Evolutionary conservation across 1,284 basidiomycete genomes (phyloP).

Genomic region (Pisolithus thermaeus): DNA sequence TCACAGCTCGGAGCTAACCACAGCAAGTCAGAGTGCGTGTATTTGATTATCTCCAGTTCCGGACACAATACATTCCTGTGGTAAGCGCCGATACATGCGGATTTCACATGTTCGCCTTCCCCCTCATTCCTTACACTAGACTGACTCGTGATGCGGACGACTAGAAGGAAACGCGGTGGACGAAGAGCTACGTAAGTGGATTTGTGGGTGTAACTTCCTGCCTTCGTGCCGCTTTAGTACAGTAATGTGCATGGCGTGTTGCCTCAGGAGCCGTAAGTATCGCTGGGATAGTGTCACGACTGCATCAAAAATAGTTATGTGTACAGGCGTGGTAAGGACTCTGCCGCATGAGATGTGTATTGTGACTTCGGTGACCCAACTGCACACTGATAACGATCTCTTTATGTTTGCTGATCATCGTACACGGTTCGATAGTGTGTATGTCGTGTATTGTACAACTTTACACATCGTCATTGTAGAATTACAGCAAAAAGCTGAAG

Average conservation of each 20-base stretch:
- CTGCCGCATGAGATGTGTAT: slow-evolving; percentile 65
- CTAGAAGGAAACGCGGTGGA: slow-evolving; percentile 69
- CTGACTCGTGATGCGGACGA: too few species aligned
- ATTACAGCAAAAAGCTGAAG: too few species aligned
- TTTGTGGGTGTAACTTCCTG: slow-evolving; percentile 80
- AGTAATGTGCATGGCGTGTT: slow-evolving; percentile 58
- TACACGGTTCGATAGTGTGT: too few species aligned
- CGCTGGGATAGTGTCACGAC: slow-evolving; percentile 73
- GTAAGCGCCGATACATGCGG: slow-evolving; percentile 73
- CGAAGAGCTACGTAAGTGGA: slow-evolving; percentile 70
- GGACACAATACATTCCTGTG: slow-evolving; percentile 70
- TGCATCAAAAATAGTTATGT: slow-evolving; percentile 71
- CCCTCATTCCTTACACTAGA: too few species aligned
- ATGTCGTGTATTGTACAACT: too few species aligned
- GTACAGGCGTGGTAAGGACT: slow-evolving; percentile 57
- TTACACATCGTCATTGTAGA: too few species aligned
- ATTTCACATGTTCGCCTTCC: slow-evolving; percentile 40
- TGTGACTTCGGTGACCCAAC: neutral
- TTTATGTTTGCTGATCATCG: slow-evolving; percentile 4
- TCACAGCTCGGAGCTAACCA: too few species aligned
- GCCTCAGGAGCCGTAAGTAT: slow-evolving; percentile 69
- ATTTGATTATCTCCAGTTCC: too few species aligned
- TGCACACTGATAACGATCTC: slow-evolving; percentile 20
- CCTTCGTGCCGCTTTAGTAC: slow-evolving; percentile 73
- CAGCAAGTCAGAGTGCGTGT: too few species aligned